A percentile compares a stretch with the other conserved stretches of the same genome.
These are phyloP conservation scores for Neofusicoccum sp. DNA, from an alignment of 2,329 filamentous ascomycete genomes.

Conservation along the genomic window DNA sequence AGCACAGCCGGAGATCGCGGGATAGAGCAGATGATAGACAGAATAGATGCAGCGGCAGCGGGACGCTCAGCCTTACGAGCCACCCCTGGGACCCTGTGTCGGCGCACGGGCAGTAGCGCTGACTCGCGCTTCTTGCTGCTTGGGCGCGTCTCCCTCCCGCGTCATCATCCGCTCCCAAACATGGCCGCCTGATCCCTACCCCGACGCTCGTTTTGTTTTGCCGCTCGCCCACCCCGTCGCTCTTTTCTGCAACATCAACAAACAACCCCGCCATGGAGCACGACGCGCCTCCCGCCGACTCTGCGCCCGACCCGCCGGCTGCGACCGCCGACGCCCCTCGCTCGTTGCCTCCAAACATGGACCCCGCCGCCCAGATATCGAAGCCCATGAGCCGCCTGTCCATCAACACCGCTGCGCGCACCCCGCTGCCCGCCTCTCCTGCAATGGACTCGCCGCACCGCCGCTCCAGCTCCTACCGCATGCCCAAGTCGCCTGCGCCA, in stretches of 20 bases:
- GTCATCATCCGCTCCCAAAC: conserved; percentile 12
- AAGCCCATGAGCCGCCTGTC: conserved; percentile 38
- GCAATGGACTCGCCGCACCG: conserved; percentile 26
- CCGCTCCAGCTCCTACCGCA: conserved; percentile 22
- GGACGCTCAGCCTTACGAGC: background rate
- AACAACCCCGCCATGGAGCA: conserved; percentile 13
- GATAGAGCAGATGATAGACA: conserved; percentile 5
- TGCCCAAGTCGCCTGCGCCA: conserved; percentile 27
- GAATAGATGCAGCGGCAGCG: background rate
- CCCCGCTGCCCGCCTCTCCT: conserved; percentile 32
- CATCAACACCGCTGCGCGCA: conserved; percentile 31
- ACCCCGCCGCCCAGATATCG: conserved; percentile 32
- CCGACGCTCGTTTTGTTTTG: conserved; percentile 6
- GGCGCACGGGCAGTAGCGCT: background rate
- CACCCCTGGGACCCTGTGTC: conserved; percentile 1
- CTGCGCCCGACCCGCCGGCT: background rate
- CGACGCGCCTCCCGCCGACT: conserved; percentile 4
- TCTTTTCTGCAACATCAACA: conserved; percentile 7
- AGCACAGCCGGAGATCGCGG: background rate
- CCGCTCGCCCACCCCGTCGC: conserved; percentile 5
- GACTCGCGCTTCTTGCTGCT: background rate
- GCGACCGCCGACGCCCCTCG: conserved; percentile 7
- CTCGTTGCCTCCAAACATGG: conserved; percentile 34
- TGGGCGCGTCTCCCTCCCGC: background rate
- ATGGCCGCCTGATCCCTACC: conserved; percentile 8